Conservation (phyloP, 495 filamentous ascomycete genomes). For the Lichenothelia convexa region DNA sequence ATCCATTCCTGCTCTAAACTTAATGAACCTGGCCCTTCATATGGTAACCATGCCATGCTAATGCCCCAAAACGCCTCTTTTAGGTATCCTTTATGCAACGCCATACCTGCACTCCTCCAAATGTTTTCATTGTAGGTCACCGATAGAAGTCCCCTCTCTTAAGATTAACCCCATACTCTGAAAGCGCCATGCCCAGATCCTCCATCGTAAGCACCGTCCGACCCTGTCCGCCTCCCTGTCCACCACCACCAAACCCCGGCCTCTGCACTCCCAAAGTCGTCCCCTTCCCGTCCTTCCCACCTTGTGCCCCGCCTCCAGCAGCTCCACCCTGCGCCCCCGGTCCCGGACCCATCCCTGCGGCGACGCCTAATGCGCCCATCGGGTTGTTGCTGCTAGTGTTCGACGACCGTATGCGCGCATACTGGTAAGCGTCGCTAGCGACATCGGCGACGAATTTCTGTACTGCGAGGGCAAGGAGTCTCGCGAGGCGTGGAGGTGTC, state of each 20-base stretch:
- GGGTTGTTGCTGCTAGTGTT: conserved; percentile 71
- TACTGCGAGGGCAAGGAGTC: conserved; percentile 83
- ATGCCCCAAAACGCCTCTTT: no score
- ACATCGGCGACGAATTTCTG: conserved; percentile 98
- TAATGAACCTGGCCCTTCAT: no score
- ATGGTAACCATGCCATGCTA: no score
- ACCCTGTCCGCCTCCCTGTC: conserved; percentile 75
- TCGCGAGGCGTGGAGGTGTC: conserved; percentile 72
- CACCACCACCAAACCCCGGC: conserved; percentile 83
- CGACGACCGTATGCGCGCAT: conserved; percentile 78
- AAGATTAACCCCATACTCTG: conserved; percentile 92
- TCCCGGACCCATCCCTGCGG: conserved; percentile 48
- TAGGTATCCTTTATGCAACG: no score
- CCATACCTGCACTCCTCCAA: no score
- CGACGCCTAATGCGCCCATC: conserved; percentile 69
- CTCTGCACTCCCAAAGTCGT: conserved; percentile 61
- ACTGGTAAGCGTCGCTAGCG: conserved; percentile 94
- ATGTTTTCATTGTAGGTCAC: conserved; percentile 24
- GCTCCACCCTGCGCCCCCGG: conserved; percentile 33
- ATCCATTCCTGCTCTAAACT: no score
- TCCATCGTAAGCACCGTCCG: conserved; percentile 97
- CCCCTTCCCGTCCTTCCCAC: conserved; percentile 18
- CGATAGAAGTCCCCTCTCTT: conserved; percentile 96
- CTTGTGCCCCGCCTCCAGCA: conserved; percentile 32
- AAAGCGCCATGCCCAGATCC: conserved; percentile 91